Conservation (phyloP, 2,329 filamentous ascomycete species). For the Pyrenochaeta sp. region DNA sequence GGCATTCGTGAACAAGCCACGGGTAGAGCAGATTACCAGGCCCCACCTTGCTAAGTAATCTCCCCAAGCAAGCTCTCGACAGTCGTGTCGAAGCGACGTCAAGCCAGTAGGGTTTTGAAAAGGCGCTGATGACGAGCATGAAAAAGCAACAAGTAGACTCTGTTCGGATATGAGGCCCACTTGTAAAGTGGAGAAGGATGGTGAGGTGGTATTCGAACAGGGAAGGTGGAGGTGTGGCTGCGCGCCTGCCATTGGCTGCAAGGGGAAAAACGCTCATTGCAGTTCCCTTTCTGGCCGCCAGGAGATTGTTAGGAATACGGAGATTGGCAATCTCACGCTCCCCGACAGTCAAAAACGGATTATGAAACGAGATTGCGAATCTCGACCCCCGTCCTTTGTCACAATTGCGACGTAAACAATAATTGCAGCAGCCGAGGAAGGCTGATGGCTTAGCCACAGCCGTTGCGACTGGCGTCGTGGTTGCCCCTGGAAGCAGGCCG, state of each 20-base stretch:
- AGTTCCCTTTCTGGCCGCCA: slow-evolving; percentile 3
- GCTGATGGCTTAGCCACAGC: neutral
- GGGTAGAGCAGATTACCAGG: slow-evolving; percentile 5
- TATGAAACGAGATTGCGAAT: slow-evolving; percentile 22
- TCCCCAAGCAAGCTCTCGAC: slow-evolving; percentile 7
- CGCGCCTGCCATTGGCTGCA: slow-evolving; percentile 12
- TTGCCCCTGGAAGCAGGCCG: neutral
- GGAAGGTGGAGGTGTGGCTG: slow-evolving; percentile 15
- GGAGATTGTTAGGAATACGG: slow-evolving; percentile 5
- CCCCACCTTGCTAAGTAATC: slow-evolving; percentile 13
- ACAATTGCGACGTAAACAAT: slow-evolving; percentile 12
- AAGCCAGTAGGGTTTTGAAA: slow-evolving; percentile 4
- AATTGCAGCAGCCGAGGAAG: slow-evolving; percentile 1
- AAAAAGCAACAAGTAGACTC: neutral
- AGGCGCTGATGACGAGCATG: slow-evolving; percentile 6
- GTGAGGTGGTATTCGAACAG: slow-evolving; percentile 7
- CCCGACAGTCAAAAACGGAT: slow-evolving; percentile 13
- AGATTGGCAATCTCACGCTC: slow-evolving; percentile 21
- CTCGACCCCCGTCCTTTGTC: slow-evolving; percentile 8
- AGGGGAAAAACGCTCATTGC: neutral
- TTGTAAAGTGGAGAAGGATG: slow-evolving; percentile 8
- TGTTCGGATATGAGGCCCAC: slow-evolving; percentile 11
- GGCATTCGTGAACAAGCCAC: slow-evolving; percentile 1
- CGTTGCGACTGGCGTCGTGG: neutral
- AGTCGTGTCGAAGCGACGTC: slow-evolving; percentile 10